Evolutionary conservation across 495 filamentous ascomycete genomes (phyloP), one percentile per base, ranked within the genome.

Genomic region (Talaromyces thailandensis): DNA sequence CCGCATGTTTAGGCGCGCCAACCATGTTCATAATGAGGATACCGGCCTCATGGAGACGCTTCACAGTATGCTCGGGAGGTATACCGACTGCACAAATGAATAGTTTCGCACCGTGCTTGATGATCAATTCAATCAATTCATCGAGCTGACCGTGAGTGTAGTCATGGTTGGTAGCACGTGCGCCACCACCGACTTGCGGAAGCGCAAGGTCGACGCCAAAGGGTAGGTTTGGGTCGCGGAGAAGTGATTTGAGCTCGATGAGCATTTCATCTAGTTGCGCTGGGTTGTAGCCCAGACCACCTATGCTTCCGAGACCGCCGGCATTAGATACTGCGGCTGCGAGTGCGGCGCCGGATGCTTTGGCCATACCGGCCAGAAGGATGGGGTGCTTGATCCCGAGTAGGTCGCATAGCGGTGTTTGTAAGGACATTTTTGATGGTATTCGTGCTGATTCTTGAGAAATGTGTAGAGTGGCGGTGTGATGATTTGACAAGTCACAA

Each of bases 21-120:
- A 95, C 91, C 92, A 96, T 96, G 70, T 95, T 96, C 91, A 95
- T 95, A 24, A 95, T 78, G 53, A 93, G 69, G 31, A 96, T 86
- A 1, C 88, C 89, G 0, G 85, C 88, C 9, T 78, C 78, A 67
- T 96, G 92, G 23, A 96, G 76, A 40, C 82, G 70, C 67, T 89
- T 83, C 31, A 96, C 84, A 3, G 89, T 82, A 48, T 70, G 73
- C 58, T 76, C 75, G 0, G 91, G 90, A 12, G 91, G 91, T 2
- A 95, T 87, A 16, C 92, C 92, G 0, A 96, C 90, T 0, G 92
- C 92, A 45, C 76, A 83, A 58, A 95, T 89, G 69, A 96, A 96
- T 56, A 95, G 75, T 72, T 77, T 83, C n/a, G 91, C 86, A 26
- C 88, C 85, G 66, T 89, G 86, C 61, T 81, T 78, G 67, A 96